These are phyloP conservation scores for Chiua virens DNA, from an alignment of 768 basidiomycete species.

Conservation along the genomic window DNA sequence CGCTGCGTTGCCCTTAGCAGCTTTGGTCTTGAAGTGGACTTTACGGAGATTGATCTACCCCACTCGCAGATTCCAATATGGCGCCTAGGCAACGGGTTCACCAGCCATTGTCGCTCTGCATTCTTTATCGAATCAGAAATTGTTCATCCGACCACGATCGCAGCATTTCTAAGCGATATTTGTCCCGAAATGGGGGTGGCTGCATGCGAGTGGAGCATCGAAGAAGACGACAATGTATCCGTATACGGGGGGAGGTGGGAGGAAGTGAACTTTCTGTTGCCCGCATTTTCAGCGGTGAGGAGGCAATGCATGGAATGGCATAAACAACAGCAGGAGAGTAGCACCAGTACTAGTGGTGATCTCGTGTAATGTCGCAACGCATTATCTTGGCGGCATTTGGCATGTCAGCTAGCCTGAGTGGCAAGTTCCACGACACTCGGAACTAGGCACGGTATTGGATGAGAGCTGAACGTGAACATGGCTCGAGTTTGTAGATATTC, in stretches of 20 bases:
- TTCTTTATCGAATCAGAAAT: slow-evolving; percentile 25
- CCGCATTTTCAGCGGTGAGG: slow-evolving; percentile 19
- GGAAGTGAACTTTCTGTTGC: slow-evolving; percentile 23
- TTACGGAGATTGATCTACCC: slow-evolving; percentile 16
- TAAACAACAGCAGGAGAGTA: neutral
- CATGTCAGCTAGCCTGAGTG: no score
- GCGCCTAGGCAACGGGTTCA: slow-evolving; percentile 11
- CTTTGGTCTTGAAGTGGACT: slow-evolving; percentile 22
- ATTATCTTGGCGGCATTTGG: no score
- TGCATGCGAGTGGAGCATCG: no score
- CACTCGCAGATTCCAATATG: neutral
- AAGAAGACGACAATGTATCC: neutral
- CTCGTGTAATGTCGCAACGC: neutral
- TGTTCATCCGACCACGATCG: slow-evolving; percentile 13
- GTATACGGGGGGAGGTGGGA: slow-evolving; percentile 19
- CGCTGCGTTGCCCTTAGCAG: slow-evolving; percentile 6
- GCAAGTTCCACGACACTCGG: no score
- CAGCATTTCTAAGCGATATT: slow-evolving; percentile 28
- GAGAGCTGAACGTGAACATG: no score
- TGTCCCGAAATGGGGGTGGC: slow-evolving; percentile 14
- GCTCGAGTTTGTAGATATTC: no score
- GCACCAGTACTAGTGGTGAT: no score
- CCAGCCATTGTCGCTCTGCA: slow-evolving; percentile 8
- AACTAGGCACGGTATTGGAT: no score
- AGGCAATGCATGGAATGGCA: slow-evolving; percentile 14